Evolutionary conservation across 2,329 filamentous ascomycete genomes (phyloP).

Genomic region (Gliomastix tumulicola): DNA sequence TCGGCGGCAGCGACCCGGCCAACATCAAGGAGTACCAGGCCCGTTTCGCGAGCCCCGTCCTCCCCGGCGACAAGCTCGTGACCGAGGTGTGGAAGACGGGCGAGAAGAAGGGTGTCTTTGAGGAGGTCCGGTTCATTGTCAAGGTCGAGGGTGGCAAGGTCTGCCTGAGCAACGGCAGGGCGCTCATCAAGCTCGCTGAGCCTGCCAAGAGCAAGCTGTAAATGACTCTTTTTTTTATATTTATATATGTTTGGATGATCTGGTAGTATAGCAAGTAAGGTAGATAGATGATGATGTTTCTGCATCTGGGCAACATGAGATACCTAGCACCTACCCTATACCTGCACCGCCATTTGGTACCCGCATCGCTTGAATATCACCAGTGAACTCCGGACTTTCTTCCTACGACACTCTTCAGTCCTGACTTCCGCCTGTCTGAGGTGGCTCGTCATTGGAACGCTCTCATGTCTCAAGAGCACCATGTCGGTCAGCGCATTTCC

Average conservation of each 20-base stretch:
- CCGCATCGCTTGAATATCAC: too few species aligned
- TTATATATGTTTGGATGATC: too few species aligned
- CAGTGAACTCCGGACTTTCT: too few species aligned
- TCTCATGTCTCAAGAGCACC: constrained; percentile 31
- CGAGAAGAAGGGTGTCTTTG: constrained; percentile 55
- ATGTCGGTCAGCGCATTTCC: constrained; percentile 70
- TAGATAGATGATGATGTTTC: too few species aligned
- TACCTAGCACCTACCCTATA: too few species aligned
- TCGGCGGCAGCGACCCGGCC: constrained; percentile 70
- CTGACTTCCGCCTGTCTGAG: too few species aligned
- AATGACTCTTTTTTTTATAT: too few species aligned
- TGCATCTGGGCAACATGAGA: too few species aligned
- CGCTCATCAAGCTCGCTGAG: constrained; percentile 61
- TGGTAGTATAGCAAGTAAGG: too few species aligned
- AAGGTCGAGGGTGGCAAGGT: constrained; percentile 76
- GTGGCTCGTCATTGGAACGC: too few species aligned
- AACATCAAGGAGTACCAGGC: constrained; percentile 88
- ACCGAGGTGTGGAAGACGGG: constrained; percentile 79
- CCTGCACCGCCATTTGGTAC: too few species aligned
- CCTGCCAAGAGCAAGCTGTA: constrained; percentile 57
- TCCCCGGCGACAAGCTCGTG: constrained; percentile 74
- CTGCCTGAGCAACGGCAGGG: constrained; percentile 79
- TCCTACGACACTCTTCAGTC: too few species aligned
- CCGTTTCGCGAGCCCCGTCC: constrained; percentile 77
- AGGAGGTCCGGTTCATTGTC: constrained; percentile 78